Evolutionary conservation across 805 yeast genomes (phyloP).

Genomic region (Starmerella apis): DNA sequence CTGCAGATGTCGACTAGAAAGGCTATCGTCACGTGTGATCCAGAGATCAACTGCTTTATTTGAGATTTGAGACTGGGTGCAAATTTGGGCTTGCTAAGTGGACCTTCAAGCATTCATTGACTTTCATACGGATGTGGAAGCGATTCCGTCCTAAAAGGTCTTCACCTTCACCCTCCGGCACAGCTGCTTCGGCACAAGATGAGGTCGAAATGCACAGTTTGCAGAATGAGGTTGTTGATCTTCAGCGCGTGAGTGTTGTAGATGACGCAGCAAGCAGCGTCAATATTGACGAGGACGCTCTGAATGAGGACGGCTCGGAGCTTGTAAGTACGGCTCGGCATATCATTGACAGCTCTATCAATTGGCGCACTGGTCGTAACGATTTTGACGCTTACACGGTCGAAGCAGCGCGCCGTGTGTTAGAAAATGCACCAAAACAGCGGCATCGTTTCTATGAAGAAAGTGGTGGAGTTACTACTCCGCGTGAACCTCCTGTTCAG

Average conservation of each 20-base stretch:
- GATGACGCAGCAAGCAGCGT: conserved; percentile 30
- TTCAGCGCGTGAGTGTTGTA: conserved; percentile 10
- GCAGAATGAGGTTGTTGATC: neutral
- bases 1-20: too few relatives aligned
- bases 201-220: neutral
- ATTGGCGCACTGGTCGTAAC: conserved; percentile 10
- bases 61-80: too few relatives aligned
- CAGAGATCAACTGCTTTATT: too few relatives aligned
- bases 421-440: conserved; percentile 14
- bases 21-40: too few relatives aligned
- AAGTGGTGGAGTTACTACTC: neutral
- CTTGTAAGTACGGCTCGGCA: conserved; percentile 25
- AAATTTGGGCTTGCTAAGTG: too few relatives aligned
- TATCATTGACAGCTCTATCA: conserved; percentile 15
- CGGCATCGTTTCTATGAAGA: conserved; percentile 13
- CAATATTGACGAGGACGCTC: conserved; percentile 26
- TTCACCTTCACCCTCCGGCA: neutral
- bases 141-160: neutral
- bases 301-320: conserved; percentile 24
- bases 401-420: conserved; percentile 26
- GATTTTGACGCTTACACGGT: conserved; percentile 29
- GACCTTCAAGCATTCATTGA: too few relatives aligned
- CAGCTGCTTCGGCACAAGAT: neutral
- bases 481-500: neutral
- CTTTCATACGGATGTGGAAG: neutral